Conservation (phyloP, 78 protist species). For the Mastigamoeba balamuthi region DNA sequence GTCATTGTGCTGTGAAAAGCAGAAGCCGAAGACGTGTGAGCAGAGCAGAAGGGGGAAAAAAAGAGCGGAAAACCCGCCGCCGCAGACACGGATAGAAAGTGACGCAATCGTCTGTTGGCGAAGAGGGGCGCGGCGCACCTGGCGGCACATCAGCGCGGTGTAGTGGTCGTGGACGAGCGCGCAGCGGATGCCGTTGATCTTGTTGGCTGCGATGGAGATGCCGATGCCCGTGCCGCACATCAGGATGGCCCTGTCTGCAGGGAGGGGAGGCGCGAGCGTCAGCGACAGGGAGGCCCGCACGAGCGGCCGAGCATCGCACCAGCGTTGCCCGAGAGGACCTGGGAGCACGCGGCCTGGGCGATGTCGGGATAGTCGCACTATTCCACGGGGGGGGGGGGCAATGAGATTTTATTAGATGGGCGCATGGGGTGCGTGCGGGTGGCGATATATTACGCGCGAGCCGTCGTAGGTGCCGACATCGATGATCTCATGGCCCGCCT, state of each 20-base stretch:
- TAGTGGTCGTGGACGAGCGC: constrained; percentile 51
- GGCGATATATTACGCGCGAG: neutral
- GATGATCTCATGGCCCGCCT: neutral
- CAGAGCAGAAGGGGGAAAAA: no score
- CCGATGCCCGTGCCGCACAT: constrained; percentile 70
- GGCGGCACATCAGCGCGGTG: constrained; percentile 28
- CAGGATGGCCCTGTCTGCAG: constrained; percentile 23
- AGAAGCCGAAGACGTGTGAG: no score
- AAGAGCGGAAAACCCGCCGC: no score
- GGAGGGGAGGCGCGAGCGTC: neutral
- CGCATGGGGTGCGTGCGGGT: neutral
- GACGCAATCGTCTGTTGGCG: no score
- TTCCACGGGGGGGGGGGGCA: neutral
- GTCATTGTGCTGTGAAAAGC: no score
- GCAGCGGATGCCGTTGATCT: constrained; percentile 42
- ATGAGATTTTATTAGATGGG: neutral
- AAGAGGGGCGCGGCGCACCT: neutral
- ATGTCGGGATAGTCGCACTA: constrained; percentile 46
- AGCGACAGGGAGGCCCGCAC: neutral
- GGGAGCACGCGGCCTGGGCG: neutral
- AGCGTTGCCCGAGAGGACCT: neutral
- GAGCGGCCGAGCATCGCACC: neutral
- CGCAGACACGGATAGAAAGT: no score
- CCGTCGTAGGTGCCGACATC: constrained; percentile 5
- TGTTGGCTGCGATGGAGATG: constrained; percentile 64